These are phyloP conservation scores for Leccinum ochraceum DNA, from an alignment of 768 basidiomycete genomes.

Conservation along the genomic window DNA sequence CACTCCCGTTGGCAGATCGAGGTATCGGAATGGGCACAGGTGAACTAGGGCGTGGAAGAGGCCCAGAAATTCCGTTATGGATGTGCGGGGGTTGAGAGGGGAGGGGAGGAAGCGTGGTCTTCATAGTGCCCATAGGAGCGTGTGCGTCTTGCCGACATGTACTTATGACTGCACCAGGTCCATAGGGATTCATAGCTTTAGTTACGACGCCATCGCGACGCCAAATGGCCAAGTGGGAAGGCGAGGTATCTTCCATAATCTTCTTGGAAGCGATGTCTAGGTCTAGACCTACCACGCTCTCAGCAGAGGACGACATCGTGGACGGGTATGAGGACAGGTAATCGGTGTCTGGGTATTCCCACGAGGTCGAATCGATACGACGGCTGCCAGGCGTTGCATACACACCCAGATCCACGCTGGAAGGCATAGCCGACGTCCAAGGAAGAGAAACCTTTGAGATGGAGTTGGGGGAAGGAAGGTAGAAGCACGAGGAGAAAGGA, in stretches of 20 bases:
- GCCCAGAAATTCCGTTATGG: constrained; percentile 10
- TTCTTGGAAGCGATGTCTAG: constrained; percentile 33
- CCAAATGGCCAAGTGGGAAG: constrained; percentile 34
- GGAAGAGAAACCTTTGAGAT: constrained; percentile 38
- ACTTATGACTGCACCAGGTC: constrained; percentile 30
- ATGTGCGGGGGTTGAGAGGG: constrained; percentile 14
- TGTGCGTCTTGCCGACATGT: constrained; percentile 29
- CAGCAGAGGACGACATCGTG: constrained; percentile 40
- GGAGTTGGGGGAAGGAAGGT: constrained; percentile 47
- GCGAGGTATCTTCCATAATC: constrained; percentile 32
- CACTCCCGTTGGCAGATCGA: constrained; percentile 31
- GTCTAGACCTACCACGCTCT: constrained; percentile 35
- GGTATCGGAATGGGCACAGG: constrained; percentile 33
- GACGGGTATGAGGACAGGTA: constrained; percentile 50
- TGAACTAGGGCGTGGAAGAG: constrained; percentile 27
- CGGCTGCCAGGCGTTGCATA: constrained; percentile 46
- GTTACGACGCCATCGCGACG: constrained; percentile 30
- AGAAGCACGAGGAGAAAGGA: constrained; percentile 58
- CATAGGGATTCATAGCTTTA: constrained; percentile 27
- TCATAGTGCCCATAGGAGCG: constrained; percentile 3
- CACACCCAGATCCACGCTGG: constrained; percentile 39
- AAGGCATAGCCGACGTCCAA: constrained; percentile 37
- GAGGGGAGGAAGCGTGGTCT: constrained; percentile 16
- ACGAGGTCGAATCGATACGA: constrained; percentile 51
- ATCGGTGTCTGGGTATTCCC: constrained; percentile 50